Evolutionary conservation across 345 rosid species (phyloP), one percentile per base, ranked within the genome.

Genomic region (Gossypium australe): DNA sequence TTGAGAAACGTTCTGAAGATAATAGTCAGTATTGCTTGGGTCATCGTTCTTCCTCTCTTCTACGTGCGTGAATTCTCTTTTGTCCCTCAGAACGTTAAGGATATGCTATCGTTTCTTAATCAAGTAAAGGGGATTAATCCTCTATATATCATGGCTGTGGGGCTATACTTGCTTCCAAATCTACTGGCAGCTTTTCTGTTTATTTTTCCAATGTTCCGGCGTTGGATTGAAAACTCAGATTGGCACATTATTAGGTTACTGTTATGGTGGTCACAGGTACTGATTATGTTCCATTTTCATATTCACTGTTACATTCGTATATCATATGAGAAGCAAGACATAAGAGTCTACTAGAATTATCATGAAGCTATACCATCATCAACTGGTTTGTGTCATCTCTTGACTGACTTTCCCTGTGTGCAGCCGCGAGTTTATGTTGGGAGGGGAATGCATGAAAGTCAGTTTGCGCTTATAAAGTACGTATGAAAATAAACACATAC

Each of bases 391-490:
- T 73, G 75, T 74, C 57, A 76, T 79, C 67, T 12, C 45, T 67
- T 84, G 56, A 75, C 67, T 67, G 72, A 58, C 44, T 79, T 71
- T 78, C 29, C 59, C 80, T 76, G 17, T 73, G 71, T 81, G 82
- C 94, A 94, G 98, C 98, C 97, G 72, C 87, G 98, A 84, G 85
- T 92, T 73, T 94, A 92, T 72, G 79, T 94, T 61, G 98, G 98
- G 52, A 89, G 98, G 81, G 98, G 98, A 76, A 92, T 94, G 98
- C 98, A 94, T 82, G 98, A 94, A 84, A 94, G 98, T 74, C 98
- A 92, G 78, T 86, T 91, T 83, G 70, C 95, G 70, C 93, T 94
- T 61, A 71, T 94, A 60, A 94, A 94, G 98, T 94, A 81, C 86
- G 98, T 89, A 62, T 63, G 14, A 6, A 25, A 73, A 68, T 64